phyloP scores from a whole-genome alignment of 306 rosid genomes.

The Castanea crenata region DNA sequence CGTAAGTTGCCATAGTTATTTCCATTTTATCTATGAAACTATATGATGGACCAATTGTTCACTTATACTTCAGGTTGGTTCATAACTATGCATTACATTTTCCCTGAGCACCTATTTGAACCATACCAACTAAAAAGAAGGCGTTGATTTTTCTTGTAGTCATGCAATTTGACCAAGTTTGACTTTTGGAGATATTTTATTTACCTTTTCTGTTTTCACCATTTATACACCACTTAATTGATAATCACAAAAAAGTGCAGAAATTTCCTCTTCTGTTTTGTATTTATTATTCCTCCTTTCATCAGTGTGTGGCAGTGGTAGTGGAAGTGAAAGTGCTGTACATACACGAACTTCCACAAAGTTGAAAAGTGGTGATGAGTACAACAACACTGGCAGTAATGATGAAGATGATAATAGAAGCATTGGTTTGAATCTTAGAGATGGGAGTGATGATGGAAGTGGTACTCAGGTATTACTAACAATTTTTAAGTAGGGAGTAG shows the following conservation, averaged over 20 bases:
- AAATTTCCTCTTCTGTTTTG: neutral
- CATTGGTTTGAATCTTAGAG: neutral
- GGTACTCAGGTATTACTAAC: slow-evolving; percentile 8
- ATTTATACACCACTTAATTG: too few species aligned
- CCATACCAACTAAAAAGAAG: neutral
- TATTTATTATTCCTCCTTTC: slow-evolving; percentile 9
- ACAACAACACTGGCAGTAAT: neutral
- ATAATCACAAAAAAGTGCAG: neutral
- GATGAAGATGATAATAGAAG: neutral
- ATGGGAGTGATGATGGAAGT: slow-evolving; percentile 3
- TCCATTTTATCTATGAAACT: neutral
- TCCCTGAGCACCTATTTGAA: neutral
- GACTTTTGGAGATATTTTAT: neutral
- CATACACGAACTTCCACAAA: neutral
- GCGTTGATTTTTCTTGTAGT: neutral
- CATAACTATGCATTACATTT: neutral
- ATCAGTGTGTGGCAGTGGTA: neutral
- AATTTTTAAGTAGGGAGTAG: neutral
- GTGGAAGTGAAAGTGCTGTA: slow-evolving; percentile 3
- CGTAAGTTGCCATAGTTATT: slow-evolving; percentile 49
- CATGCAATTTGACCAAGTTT: neutral
- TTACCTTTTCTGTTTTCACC: too few species aligned
- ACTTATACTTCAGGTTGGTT: neutral
- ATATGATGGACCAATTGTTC: neutral
- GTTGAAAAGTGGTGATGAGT: neutral